Conservation (phyloP, 441 rosid species). For the Breynia disticha region DNA sequence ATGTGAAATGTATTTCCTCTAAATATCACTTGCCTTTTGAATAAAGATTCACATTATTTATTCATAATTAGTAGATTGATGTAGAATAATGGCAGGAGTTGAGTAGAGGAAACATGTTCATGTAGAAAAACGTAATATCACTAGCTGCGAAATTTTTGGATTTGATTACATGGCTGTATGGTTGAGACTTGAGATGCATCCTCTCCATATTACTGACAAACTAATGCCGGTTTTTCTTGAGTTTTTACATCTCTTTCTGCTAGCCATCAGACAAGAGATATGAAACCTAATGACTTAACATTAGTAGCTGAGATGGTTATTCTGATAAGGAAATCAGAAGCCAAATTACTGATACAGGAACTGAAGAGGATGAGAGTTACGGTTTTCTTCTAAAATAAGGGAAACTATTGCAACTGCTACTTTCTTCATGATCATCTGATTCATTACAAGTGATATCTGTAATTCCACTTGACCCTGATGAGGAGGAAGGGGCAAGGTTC, state of each 20-base stretch:
- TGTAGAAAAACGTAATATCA: conserved; percentile 4
- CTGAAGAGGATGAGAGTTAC: conserved; percentile 16
- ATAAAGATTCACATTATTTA: conserved; percentile 2
- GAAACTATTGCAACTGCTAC: conserved; percentile 64
- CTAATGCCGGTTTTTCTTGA: conserved; percentile 13
- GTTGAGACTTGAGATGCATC: background rate
- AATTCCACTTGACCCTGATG: conserved; percentile 29
- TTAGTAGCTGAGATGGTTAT: conserved; percentile 22
- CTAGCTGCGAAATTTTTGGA: conserved; percentile 7
- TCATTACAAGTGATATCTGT: conserved; percentile 26
- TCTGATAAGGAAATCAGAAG: conserved; percentile 29
- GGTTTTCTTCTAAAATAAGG: conserved; percentile 51
- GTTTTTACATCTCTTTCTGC: conserved; percentile 11
- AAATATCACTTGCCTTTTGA: conserved; percentile 23
- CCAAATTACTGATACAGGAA: conserved; percentile 21
- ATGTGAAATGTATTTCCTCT: background rate
- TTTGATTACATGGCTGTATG: conserved; percentile 16
- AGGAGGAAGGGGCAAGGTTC: conserved; percentile 52
- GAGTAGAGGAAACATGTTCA: conserved; percentile 1
- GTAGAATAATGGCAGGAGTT: background rate
- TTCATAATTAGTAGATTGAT: conserved; percentile 12
- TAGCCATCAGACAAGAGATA: conserved; percentile 15
- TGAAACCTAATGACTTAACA: conserved; percentile 16
- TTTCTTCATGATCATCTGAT: conserved; percentile 53
- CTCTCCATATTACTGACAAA: conserved; percentile 18